Base-by-base conservation (phyloP, 495 filamentous ascomycete genomes). In the Pseudomonodictys pantanalensis region DNA sequence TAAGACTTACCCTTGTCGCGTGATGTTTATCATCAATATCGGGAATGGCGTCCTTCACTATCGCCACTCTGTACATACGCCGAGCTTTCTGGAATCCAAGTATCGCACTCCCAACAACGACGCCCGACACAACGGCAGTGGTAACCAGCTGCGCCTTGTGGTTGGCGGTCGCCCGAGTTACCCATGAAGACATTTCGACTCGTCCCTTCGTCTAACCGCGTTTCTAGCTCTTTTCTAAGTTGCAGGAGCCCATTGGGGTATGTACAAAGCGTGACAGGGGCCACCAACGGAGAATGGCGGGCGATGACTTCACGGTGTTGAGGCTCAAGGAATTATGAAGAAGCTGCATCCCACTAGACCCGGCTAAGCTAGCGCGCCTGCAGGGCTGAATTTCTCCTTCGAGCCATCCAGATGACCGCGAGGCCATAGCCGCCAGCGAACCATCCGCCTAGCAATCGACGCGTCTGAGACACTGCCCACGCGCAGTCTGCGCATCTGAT, bases 111-210 rank as follows among this genome's bases (percentile, higher is more conserved):
- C 88, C 89, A 25, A 89, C 88, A 26, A 88, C 80, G 32, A 83
- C 83, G 22, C 88, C 89, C 0, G 89, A 92, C 4, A 89, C 73
- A 5, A 91, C 74, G 4, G 90, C 90, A 0, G 89, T 90, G 15
- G 87, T 83, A 20, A 83, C 84, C 47, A 96, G 79, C 72, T 92
- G 91, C 2, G 78, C 77, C 60, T 77, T 73, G 41, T 81, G 79
- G 17, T 79, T 79, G 38, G 74, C 74, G 58, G 76, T 75, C 33
- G 80, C 74, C 28, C 80, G 75, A 55, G 79, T 75, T 56, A 86
- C 61, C 81, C 81, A 85, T 23, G 79, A 79, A 17, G 81, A 74
- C 81, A 85, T 85, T 57, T 60, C 67, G 46, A 35, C 15, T 28
- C 6, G n/a, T n/a, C n/a, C n/a, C n/a, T n/a, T n/a, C n/a, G n/a